These are phyloP conservation scores for Apodospora peruviana DNA, from an alignment of 495 filamentous ascomycete species.

Conservation along the genomic window DNA sequence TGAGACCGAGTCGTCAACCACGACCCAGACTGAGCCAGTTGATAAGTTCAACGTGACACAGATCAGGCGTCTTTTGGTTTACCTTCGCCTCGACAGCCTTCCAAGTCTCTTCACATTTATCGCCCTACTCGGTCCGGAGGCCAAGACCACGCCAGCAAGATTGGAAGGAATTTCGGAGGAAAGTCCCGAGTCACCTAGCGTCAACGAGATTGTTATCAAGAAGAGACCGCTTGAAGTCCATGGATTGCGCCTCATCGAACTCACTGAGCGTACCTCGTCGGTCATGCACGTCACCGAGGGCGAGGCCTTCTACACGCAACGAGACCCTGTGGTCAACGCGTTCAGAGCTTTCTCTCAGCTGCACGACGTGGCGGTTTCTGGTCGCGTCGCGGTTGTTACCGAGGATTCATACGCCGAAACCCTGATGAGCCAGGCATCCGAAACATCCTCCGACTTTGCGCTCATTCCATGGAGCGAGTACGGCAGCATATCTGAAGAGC, in stretches of 20 bases:
- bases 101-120: slow-evolving; percentile 82
- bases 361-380: slow-evolving; percentile 77
- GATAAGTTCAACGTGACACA: slow-evolving; percentile 40
- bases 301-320: slow-evolving; percentile 62
- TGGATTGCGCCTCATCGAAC: slow-evolving; percentile 77
- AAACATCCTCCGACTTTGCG: slow-evolving; percentile 70
- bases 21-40: slow-evolving; percentile 34
- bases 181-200: neutral
- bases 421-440: slow-evolving; percentile 59
- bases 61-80: slow-evolving; percentile 44
- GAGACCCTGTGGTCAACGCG: slow-evolving; percentile 87
- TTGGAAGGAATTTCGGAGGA: slow-evolving; percentile 19
- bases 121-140: slow-evolving; percentile 62
- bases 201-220: slow-evolving; percentile 12
- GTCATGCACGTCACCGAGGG: slow-evolving; percentile 90
- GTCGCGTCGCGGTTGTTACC: slow-evolving; percentile 70
- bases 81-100: slow-evolving; percentile 84
- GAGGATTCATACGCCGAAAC: slow-evolving; percentile 74
- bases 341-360: slow-evolving; percentile 85
- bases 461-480: slow-evolving; percentile 88
- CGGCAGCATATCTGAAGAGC: slow-evolving; percentile 63
- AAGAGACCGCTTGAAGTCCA: slow-evolving; percentile 69
- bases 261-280: slow-evolving; percentile 88
- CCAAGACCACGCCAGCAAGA: slow-evolving; percentile 11
- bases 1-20: slow-evolving; percentile 24